Conservation (phyloP, 306 rosid species). For the Cucurbita argyrosperma region DNA sequence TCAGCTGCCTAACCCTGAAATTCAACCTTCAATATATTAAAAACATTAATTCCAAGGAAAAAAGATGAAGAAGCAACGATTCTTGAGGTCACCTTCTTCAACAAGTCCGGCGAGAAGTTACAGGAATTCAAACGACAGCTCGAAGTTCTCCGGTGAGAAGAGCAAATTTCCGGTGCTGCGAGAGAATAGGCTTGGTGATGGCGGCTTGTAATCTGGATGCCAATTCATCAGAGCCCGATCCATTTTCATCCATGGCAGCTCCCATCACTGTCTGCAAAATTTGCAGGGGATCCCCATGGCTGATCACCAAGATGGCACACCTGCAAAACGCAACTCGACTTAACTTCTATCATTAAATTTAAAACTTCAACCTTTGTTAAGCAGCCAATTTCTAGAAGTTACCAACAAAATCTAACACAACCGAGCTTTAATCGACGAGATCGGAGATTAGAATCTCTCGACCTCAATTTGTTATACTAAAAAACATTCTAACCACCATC, state of each 20-base stretch:
- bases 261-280: constrained; percentile 54
- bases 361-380: too few relatives aligned
- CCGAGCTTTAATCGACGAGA: too few relatives aligned
- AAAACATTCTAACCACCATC: too few relatives aligned
- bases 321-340: constrained; percentile 14
- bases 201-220: constrained; percentile 34
- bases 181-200: constrained; percentile 34
- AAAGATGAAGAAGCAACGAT: too few relatives aligned
- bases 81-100: not conserved
- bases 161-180: constrained; percentile 55
- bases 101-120: not conserved
- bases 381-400: too few relatives aligned
- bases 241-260: constrained; percentile 31
- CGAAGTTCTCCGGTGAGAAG: constrained; percentile 73
- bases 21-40: too few relatives aligned
- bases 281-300: constrained; percentile 88
- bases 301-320: constrained; percentile 57
- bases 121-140: constrained; percentile 17
- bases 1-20: not conserved
- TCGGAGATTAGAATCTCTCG: too few relatives aligned
- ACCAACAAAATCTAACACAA: too few relatives aligned
- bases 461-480: too few relatives aligned
- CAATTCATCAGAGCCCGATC: constrained; percentile 14
- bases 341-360: too few relatives aligned
- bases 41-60: too few relatives aligned